Base-by-base conservation (phyloP, 805 yeast genomes). In the Kluyveromyces nonfermentans region DNA sequence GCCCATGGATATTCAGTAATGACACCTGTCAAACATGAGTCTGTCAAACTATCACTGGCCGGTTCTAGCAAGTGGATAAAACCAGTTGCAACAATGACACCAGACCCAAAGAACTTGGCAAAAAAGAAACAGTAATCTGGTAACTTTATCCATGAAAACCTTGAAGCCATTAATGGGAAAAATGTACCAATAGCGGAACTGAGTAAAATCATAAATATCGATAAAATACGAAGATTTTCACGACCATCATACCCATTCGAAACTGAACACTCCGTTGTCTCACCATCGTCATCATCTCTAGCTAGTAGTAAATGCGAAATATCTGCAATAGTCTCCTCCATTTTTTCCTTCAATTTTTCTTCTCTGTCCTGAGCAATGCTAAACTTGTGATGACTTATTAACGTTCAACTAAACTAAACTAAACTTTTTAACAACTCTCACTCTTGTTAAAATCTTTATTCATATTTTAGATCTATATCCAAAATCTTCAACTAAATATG, bases 1-100 rank as follows among this genome's bases (percentile, higher is more conserved):
- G 74, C 71, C 74, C 76, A 77, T n/a, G 81, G 72, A 51, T 77
- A 77, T 16, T 59, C 68, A 2, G 68, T 67, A 54, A 76, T 75
- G 0, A 73, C 72, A 32, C 78, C 80, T 10, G 85, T 84, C 21
- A 84, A 67, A 65, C 93, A 84, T 8, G 66, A 73, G 38, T 74
- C 56, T 1, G 70, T 55, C 37, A 84, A 65, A 2, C 76, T 70
- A 8, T 80, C 83, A 46, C 70, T 61, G 4, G 93, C 90, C 0
- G 87, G 90, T 48, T 75, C 71, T 46, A 85, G 63, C 47, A 85
- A 65, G 64, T 85, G 94, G 25, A 85, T 78, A 53, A 85, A 82
- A 0, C 89, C 85, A 1, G 94, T 85, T 12, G 90, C 85, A 10
- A 85, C 72, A 55, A 85, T 85, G 40, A 85, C 90, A 44, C 94